Evolutionary conservation across 805 yeast species (phyloP), one percentile per base, ranked within the genome.

Genomic region (Wickerhamomyces xylosicus): DNA sequence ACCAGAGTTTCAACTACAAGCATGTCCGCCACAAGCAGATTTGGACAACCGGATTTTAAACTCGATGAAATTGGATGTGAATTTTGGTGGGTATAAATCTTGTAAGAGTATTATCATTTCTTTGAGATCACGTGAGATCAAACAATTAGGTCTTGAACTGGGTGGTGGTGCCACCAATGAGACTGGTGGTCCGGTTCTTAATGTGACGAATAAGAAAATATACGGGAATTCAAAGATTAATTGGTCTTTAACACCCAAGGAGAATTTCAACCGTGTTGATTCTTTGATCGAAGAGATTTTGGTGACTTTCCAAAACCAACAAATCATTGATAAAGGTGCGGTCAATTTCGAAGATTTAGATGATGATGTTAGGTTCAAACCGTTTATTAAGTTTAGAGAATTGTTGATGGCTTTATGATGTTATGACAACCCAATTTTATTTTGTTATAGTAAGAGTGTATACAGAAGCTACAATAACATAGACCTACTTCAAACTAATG

Each of bases 61-160:
- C 27, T 58, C 76, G 13, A 76, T 76, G 81, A 74, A 69, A 47
- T 64, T 63, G 41, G 80, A 74, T 47, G 51, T 75, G 39, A 49
- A 33, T 14, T 19, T 22, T n/a, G 40, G 64, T 32, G 41, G 27
- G 8, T 41, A 41, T 19, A 34, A 41, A 3, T 37, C 38, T 21
- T 45, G 61, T 2, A 51, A 51, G 14, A 57, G 66, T 0, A 39
- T 63, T 3, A 40, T 63, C 9, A 56, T 65, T 1, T 56, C 66
- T 2, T 45, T 64, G 20, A 45, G 67, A 17, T 56, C 62, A 0
- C 49, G 67, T 25, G 70, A 63, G 39, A 59, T 64, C 22, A 56
- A 56, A 35, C 64, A 64, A 37, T 43, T 64, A 4, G 34, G 15
- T 3, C 19, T 34, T 31, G 33, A 31, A 31, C 4, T 40, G 47